Conservation (phyloP, 1,284 basidiomycete species). For the Crucibulum parvulum region DNA sequence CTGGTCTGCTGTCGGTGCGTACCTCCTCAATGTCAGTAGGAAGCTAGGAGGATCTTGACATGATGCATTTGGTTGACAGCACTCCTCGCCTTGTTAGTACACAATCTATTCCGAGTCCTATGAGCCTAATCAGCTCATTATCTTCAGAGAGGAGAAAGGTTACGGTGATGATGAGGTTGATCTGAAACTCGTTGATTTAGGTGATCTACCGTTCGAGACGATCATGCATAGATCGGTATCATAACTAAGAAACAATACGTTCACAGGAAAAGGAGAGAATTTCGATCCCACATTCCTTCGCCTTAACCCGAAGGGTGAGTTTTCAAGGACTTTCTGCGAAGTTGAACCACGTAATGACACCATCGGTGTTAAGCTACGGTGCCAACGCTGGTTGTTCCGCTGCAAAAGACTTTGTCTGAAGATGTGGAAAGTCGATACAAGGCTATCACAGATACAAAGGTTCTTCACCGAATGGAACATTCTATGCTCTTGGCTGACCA, state of each 20-base stretch:
- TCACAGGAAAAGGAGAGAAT: slow-evolving; percentile 70
- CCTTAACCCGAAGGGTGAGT: slow-evolving; percentile 76
- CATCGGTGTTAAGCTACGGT: slow-evolving; percentile 64
- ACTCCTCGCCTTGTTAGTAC: slow-evolving; percentile 55
- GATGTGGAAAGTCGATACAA: slow-evolving; percentile 85
- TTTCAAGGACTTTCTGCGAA: background rate
- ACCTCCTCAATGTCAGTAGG: background rate
- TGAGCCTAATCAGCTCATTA: background rate
- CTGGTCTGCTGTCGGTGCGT: slow-evolving; percentile 69
- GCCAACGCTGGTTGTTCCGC: slow-evolving; percentile 84
- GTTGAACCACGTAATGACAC: background rate
- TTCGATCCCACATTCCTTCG: slow-evolving; percentile 71
- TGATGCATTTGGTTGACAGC: slow-evolving; percentile 29
- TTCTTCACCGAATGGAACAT: slow-evolving; percentile 32
- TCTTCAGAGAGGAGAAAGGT: slow-evolving; percentile 70
- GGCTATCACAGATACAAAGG: slow-evolving; percentile 80
- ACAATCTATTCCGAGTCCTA: background rate
- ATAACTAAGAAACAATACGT: background rate
- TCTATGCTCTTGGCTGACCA: slow-evolving; percentile 50
- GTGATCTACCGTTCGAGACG: slow-evolving; percentile 35
- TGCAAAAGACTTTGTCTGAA: slow-evolving; percentile 72
- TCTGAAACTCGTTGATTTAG: slow-evolving; percentile 64
- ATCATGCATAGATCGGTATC: background rate
- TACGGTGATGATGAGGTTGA: slow-evolving; percentile 75
- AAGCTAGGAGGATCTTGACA: background rate